A percentile compares a stretch with the other conserved stretches of the same genome.
Conservation (phyloP, 306 rosid species). For the Gillenia trifoliata region DNA sequence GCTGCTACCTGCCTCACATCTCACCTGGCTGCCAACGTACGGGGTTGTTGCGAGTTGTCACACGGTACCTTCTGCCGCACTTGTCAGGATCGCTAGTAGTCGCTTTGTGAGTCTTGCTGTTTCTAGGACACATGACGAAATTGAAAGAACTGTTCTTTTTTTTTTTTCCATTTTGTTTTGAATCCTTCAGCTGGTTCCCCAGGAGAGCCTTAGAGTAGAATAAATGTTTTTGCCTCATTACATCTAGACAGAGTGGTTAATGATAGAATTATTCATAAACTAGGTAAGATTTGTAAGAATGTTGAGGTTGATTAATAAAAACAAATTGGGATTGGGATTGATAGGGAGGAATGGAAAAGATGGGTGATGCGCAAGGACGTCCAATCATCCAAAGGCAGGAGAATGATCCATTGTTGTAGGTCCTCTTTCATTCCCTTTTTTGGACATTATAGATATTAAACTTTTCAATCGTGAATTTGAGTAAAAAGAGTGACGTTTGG, state of each 20-base stretch:
- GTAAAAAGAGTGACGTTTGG: slow-evolving; percentile 1
- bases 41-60: slow-evolving; percentile 82
- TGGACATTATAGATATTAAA: slow-evolving; percentile 17
- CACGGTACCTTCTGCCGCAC: slow-evolving; percentile 97
- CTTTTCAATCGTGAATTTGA: slow-evolving; percentile 10
- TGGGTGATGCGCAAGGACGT: slow-evolving; percentile 68
- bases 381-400: slow-evolving; percentile 52
- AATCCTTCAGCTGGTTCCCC: not conserved
- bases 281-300: slow-evolving; percentile 43
- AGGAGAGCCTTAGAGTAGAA: slow-evolving; percentile 6
- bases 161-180: not conserved
- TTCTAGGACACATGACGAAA: slow-evolving; percentile 50
- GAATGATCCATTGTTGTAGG: slow-evolving; percentile 60
- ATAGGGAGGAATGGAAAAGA: slow-evolving; percentile 87
- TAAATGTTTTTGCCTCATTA: not conserved
- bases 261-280: slow-evolving; percentile 23
- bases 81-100: slow-evolving; percentile 99
- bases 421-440: slow-evolving; percentile 39
- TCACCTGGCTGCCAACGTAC: slow-evolving; percentile 46
- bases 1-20: slow-evolving; percentile 54
- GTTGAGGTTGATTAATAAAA: slow-evolving; percentile 51
- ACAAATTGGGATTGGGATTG: slow-evolving; percentile 69
- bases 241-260: slow-evolving; percentile 19
- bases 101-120: slow-evolving; percentile 95
- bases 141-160: slow-evolving; percentile 13